A percentile compares a stretch with the other conserved stretches of the same genome.
phyloP scores from a whole-genome alignment of 2,329 filamentous ascomycete species.

The Botrytis medusae region DNA sequence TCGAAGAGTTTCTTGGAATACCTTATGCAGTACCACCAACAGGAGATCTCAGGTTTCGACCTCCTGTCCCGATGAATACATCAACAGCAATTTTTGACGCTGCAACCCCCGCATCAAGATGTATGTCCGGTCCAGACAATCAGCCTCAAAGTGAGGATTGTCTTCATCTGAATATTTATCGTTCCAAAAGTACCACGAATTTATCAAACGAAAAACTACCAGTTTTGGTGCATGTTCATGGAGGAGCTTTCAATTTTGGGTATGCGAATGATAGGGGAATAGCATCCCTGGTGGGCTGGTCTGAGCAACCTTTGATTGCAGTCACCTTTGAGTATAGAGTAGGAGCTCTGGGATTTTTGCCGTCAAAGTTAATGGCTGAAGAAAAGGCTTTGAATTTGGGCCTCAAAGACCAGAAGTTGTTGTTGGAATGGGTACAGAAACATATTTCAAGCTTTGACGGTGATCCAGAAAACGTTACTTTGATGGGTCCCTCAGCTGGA shows the following conservation, averaged over 20 bases:
- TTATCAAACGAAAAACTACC: slow-evolving; percentile 41
- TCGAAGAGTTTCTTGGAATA: slow-evolving; percentile 49
- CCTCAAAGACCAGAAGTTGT: slow-evolving; percentile 59
- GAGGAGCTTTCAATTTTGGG: slow-evolving; percentile 61
- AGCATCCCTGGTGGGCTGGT: slow-evolving; percentile 59
- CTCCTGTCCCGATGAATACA: slow-evolving; percentile 31
- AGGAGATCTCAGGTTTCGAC: slow-evolving; percentile 49
- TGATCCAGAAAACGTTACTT: slow-evolving; percentile 55
- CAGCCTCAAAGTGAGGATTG: slow-evolving; percentile 48
- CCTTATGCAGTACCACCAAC: slow-evolving; percentile 50
- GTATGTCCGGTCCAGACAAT: slow-evolving; percentile 31
- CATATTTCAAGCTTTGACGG: slow-evolving; percentile 63
- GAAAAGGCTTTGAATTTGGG: slow-evolving; percentile 63
- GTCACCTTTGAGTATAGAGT: slow-evolving; percentile 64
- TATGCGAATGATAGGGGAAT: slow-evolving; percentile 44
- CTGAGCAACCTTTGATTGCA: slow-evolving; percentile 52
- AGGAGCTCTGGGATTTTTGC: slow-evolving; percentile 67
- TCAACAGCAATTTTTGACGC: slow-evolving; percentile 40
- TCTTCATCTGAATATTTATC: slow-evolving; percentile 53
- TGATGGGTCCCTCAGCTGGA: slow-evolving; percentile 62
- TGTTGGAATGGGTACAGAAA: slow-evolving; percentile 59
- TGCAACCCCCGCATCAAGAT: slow-evolving; percentile 39
- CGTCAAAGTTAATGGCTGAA: slow-evolving; percentile 53
- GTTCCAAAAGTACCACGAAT: slow-evolving; percentile 35
- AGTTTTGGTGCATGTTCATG: slow-evolving; percentile 62